phyloP scores from a whole-genome alignment of 1,139 yeast species.

The Meyerozyma carpophila region DNA sequence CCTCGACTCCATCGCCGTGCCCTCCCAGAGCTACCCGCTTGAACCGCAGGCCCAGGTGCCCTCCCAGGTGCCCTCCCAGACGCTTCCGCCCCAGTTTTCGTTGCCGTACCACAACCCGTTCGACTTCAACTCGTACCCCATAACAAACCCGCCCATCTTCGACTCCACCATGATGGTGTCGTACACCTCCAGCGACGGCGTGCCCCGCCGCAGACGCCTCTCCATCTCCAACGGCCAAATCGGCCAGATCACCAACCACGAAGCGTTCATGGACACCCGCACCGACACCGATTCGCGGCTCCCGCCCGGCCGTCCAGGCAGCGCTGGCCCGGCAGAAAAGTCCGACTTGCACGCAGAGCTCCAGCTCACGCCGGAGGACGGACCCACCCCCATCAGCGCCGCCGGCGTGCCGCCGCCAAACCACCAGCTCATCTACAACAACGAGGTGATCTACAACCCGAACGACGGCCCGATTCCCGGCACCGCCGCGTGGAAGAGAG shows the following conservation, averaged over 20 bases:
- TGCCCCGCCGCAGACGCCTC: constrained; percentile 52
- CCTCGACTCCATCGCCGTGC: background rate
- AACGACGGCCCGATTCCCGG: constrained; percentile 70
- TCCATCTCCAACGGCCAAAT: constrained; percentile 79
- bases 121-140: constrained; percentile 47
- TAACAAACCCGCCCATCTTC: constrained; percentile 62
- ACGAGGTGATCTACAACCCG: constrained; percentile 60
- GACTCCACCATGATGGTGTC: constrained; percentile 48
- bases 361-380: constrained; percentile 1
- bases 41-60: background rate
- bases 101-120: constrained; percentile 29
- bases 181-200: constrained; percentile 33
- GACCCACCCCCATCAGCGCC: constrained; percentile 6
- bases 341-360: background rate
- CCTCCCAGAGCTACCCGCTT: background rate
- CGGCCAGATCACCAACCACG: constrained; percentile 56
- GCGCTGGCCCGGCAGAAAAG: background rate
- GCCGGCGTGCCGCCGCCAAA: constrained; percentile 52
- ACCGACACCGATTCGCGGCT: constrained; percentile 1
- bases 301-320: background rate
- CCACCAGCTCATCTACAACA: constrained; percentile 50
- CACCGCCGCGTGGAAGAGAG: constrained; percentile 75
- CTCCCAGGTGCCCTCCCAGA: background rate
- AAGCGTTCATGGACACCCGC: constrained; percentile 32
- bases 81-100: background rate